Evolutionary conservation across 495 filamentous ascomycete species (phyloP).

Genomic region (Podospora tetraspora): DNA sequence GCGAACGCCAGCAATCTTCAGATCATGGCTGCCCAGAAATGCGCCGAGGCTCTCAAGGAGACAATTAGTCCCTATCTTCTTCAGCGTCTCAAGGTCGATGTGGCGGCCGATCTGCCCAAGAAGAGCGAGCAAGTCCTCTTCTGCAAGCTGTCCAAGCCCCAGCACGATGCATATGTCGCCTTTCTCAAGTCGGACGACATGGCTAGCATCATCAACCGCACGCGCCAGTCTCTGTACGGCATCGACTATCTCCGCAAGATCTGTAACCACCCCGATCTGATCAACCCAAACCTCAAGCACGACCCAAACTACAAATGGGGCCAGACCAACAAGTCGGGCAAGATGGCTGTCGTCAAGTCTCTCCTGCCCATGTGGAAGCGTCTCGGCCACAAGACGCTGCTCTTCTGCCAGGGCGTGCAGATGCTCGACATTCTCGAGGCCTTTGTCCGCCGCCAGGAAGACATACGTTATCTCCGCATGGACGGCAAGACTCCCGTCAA

Average conservation of each 20-base stretch:
- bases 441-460: slow-evolving; percentile 59
- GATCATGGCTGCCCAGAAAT: slow-evolving; percentile 84
- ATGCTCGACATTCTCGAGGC: slow-evolving; percentile 91
- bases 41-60: slow-evolving; percentile 84
- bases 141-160: slow-evolving; percentile 76
- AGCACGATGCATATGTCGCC: slow-evolving; percentile 67
- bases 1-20: slow-evolving; percentile 89
- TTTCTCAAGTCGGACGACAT: slow-evolving; percentile 84
- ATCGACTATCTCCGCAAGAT: slow-evolving; percentile 93
- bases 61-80: slow-evolving; percentile 87
- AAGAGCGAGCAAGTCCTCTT: slow-evolving; percentile 95
- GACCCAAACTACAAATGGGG: slow-evolving; percentile 69
- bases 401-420: slow-evolving; percentile 86
- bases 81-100: slow-evolving; percentile 90
- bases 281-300: slow-evolving; percentile 55
- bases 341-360: slow-evolving; percentile 87
- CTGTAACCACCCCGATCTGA: slow-evolving; percentile 91
- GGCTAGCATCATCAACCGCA: slow-evolving; percentile 65
- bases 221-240: slow-evolving; percentile 74
- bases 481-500: slow-evolving; percentile 84
- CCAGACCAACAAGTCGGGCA: slow-evolving; percentile 68
- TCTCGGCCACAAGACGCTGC: slow-evolving; percentile 80
- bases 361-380: slow-evolving; percentile 81
- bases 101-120: slow-evolving; percentile 84
- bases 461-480: slow-evolving; percentile 82